Evolutionary conservation across 805 yeast genomes (phyloP), one percentile per base, ranked within the genome.

Genomic region (Kluyveromyces aestuarii): DNA sequence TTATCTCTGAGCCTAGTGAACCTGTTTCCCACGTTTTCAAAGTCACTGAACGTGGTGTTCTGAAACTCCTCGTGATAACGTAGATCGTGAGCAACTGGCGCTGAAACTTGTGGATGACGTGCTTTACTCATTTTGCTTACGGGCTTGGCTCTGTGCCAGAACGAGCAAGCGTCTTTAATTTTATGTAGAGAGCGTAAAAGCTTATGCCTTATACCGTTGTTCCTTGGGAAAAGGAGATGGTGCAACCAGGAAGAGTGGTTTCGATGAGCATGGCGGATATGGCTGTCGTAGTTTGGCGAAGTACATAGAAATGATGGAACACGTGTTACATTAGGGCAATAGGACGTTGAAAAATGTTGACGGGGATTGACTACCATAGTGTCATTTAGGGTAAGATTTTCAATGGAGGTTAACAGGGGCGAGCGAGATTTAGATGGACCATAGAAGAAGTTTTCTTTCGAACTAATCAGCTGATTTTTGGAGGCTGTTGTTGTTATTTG

Each of bases 1-100:
- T 48, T 50, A 18, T 44, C 45, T 38, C 45, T 41, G 25, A 50
- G 40, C 18, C 27, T 33, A 16, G 16, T 16, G 27, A 43, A 43
- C 38, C 39, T 30, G 4, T 21, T 16, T 36, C 35, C 41, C 41
- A 47, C n/a, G 43, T 48, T 42, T 40, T 48, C 36, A 40, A 43
- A 27, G 48, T 44, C 50, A 46, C 45, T 37, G 38, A 35, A 48
- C n/a, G 50, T 48, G 37, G 50, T 48, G 11, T 37, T 33, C n/a
- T 48, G 47, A 36, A 37, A 47, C 18, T 27, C 44, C 18, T 41
- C 36, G 17, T 41, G 44, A 33, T 27, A 41, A 9, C 36, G 33
- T 27, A 41, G 27, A 13, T 37, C 44, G 18, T 41, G 35, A 13
- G 35, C 4, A 10, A 30, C 14, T 2, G 35, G 35, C 11, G 35